A percentile compares a stretch with the other conserved stretches of the same genome.
phyloP scores from a whole-genome alignment of 2,329 filamentous ascomycete genomes.

The Claviceps fusiformis region DNA sequence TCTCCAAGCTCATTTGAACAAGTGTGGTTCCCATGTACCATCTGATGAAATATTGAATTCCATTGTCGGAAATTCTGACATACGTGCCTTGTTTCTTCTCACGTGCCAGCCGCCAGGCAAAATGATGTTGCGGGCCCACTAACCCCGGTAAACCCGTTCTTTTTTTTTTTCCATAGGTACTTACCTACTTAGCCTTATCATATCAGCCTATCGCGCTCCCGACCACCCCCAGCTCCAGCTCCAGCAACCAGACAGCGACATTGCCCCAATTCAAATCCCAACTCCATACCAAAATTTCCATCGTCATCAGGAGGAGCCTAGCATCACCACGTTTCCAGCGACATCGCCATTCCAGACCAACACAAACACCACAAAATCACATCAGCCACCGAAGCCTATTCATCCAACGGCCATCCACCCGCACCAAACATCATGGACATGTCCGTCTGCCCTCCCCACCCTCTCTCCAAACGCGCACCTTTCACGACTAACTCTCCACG shows the following conservation, averaged over 20 bases:
- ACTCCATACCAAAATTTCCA: conserved; percentile 16
- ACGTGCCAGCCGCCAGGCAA: not conserved
- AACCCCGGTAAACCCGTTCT: not conserved
- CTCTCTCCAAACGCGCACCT: not conserved
- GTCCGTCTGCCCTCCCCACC: conserved; percentile 2
- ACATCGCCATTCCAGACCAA: not conserved
- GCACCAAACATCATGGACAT: conserved; percentile 9
- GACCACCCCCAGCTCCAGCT: not conserved
- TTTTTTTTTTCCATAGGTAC: too few relatives aligned
- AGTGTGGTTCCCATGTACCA: too few relatives aligned
- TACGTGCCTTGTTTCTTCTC: not conserved
- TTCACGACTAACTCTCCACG: not conserved
- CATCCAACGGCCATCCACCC: not conserved
- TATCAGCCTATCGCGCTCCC: conserved; percentile 1
- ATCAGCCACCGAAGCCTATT: conserved; percentile 2
- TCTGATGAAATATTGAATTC: too few relatives aligned
- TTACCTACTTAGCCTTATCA: not conserved
- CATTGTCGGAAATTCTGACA: too few relatives aligned
- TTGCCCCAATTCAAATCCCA: not conserved
- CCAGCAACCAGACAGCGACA: not conserved
- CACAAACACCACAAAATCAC: not conserved
- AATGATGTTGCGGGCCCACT: conserved; percentile 2
- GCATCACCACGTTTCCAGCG: not conserved
- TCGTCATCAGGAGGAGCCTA: conserved; percentile 3
- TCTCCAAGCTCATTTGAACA: too few relatives aligned